Evolutionary conservation across 257 asterid species (phyloP), one percentile per base, ranked within the genome.

Genomic region (Verbena officinalis): DNA sequence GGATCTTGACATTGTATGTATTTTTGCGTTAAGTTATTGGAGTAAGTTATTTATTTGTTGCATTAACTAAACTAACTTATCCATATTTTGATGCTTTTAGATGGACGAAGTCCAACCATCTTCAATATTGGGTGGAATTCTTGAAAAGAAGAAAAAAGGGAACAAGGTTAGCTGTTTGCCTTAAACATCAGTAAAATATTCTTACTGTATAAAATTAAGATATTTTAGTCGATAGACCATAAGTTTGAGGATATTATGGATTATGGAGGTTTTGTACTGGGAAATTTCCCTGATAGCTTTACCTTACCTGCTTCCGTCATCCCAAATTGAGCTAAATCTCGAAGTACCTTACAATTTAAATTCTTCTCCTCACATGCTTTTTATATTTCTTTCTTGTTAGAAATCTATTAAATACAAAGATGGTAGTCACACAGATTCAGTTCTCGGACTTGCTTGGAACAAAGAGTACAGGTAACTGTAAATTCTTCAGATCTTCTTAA

Each of bases 401-500:
- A 86, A 79, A 83, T 81, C 87, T 39, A 62, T 81, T 73, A 87
- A 85, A 70, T 89, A 85, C 72, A 87, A 84, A 72, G 88, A 83
- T 27, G 97, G 83, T 20, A 90, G 97, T 64, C 99, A 94, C 84
- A 81, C 89, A 7, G 93, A 81, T 76, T 74, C 95, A 45, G 93
- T 88, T 65, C 95, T 94, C 62, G 96, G 96, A 53, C 96, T 94
- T 74, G 88, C 97, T 77, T 94, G 96, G 99, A 94, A 94, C 75
- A 88, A 84, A 75, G 95, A 88, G 64, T 88, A 78, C 81, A 86
- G 89, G 97, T 93, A 54, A 22, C 44, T 33, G 53, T 49, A 50
- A 23, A 50, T 49, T 58, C 44, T 59, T 46, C 27, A 23, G 23
- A n/a, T 62, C 12, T 17, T 11, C 45, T 3, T 1, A 66, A 49